phyloP scores from a whole-genome alignment of 805 yeast species.

The Lipomyces japonicus region DNA sequence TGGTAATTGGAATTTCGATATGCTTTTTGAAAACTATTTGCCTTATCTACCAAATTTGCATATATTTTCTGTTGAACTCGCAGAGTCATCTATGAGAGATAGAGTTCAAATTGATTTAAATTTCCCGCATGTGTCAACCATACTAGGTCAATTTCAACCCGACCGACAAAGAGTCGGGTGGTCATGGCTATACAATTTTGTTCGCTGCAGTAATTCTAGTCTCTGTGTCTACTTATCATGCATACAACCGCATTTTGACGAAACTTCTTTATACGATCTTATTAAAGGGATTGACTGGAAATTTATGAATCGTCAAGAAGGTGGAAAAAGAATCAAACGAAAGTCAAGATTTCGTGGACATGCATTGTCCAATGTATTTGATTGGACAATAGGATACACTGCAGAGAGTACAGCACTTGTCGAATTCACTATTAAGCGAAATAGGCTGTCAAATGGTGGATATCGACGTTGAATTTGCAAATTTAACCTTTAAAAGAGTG shows the following conservation, averaged over 20 bases:
- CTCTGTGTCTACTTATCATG: conserved; percentile 14
- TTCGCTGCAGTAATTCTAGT: conserved; percentile 6
- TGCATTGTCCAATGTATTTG: conserved; percentile 9
- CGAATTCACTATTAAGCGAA: conserved; percentile 20
- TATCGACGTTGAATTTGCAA: neutral
- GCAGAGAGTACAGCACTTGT: conserved; percentile 6
- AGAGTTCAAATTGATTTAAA: too few species aligned
- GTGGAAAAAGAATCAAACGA: conserved; percentile 19
- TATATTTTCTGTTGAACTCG: conserved; percentile 15
- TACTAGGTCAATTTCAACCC: neutral
- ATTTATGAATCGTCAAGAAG: conserved; percentile 4
- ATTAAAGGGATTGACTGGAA: conserved; percentile 24
- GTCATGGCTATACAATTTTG: conserved; percentile 21
- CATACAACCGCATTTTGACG: neutral
- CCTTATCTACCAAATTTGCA: conserved; percentile 17
- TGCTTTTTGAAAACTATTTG: conserved; percentile 22
- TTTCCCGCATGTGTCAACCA: neutral
- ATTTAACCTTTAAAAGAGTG: too few species aligned
- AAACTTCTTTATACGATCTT: neutral
- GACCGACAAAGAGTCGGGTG: conserved; percentile 2
- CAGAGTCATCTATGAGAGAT: neutral
- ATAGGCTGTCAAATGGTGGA: neutral
- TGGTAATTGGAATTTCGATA: conserved; percentile 19
- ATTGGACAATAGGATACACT: conserved; percentile 12
- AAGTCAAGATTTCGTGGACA: conserved; percentile 24